Evolutionary conservation across 257 asterid genomes (phyloP), one percentile per base, ranked within the genome.

Genomic region (Osmanthus fragrans): DNA sequence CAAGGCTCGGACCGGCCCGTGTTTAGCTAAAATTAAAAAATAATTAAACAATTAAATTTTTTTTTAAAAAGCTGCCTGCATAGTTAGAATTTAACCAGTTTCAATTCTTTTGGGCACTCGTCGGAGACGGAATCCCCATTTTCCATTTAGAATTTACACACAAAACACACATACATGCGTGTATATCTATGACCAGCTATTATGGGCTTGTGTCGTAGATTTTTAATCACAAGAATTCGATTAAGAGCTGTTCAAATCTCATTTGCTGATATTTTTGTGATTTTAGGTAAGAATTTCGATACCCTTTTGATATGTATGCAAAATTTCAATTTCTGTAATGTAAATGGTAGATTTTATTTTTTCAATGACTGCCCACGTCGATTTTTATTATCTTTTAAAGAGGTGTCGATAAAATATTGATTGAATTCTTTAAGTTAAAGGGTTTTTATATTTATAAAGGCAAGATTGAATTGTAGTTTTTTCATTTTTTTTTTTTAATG

Each of bases 181-280:
- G 56, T 63, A 15, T 75, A 18, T 72, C 68, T 49, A 37, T 82
- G 79, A 68, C 78, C 68, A 15, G 73, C 65, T 71, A 77, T 85
- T 78, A 39, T 81, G 34, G 78, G 82, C 67, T 47, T 80, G 72
- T 73, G 71, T 73, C 76, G 51, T 75, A 42, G 73, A 79, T 75
- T 75, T 56, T 77, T 32, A 58, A 27, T 74, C 9, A 72, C 47
- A 42, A 42, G 78, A 21, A 70, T 68, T 87, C 49, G 65, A 51
- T 80, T 74, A 84, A 90, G 85, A 75, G 89, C 83, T 81, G 30
- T 80, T 81, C 82, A 80, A 70, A 80, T 82, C 70, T 79, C 81
- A 66, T 73, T 76, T 82, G n/a, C 77, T 81, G 74, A 32, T 36
- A 0, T 76, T 85, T 69, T 81, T 80, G 4, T 73, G 39, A 70